Conservation (phyloP, 192 early-diverging fungal genomes). For the Funneliformis geosporum region DNA sequence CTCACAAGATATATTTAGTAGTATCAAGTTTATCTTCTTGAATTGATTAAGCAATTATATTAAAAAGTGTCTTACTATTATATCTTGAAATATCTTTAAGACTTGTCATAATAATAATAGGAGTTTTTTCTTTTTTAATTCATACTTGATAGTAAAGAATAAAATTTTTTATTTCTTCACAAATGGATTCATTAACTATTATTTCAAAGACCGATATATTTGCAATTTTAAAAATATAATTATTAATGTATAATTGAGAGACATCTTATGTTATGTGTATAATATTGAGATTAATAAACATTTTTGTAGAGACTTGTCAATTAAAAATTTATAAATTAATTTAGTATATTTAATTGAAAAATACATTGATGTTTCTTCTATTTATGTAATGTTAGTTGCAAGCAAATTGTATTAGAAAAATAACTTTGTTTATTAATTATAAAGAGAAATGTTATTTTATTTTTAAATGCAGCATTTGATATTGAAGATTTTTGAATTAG, state of each 20-base stretch:
- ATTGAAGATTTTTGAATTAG: not conserved
- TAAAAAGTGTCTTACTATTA: not conserved
- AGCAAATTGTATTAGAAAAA: not conserved
- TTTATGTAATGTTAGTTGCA: not conserved
- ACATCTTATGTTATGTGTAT: constrained; percentile 4
- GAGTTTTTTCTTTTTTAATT: not conserved
- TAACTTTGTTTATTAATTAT: not conserved
- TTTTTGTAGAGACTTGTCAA: not conserved
- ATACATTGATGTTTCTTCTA: not conserved
- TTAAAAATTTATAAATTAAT: constrained; percentile 1
- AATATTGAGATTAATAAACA: not conserved
- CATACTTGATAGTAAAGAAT: not conserved
- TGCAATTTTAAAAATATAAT: not conserved
- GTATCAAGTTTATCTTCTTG: not conserved
- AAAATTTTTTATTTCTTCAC: not conserved
- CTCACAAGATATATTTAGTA: not conserved
- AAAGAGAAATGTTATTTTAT: not conserved
- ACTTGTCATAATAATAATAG: not conserved
- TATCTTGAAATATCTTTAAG: not conserved
- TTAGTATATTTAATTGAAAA: not conserved
- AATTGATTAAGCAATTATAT: not conserved
- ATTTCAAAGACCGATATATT: not conserved
- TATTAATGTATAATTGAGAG: not conserved
- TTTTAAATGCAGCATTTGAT: not conserved
- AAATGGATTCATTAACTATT: not conserved